Conservation (phyloP, 805 yeast species). For the Candida pseudoglaebosa region DNA sequence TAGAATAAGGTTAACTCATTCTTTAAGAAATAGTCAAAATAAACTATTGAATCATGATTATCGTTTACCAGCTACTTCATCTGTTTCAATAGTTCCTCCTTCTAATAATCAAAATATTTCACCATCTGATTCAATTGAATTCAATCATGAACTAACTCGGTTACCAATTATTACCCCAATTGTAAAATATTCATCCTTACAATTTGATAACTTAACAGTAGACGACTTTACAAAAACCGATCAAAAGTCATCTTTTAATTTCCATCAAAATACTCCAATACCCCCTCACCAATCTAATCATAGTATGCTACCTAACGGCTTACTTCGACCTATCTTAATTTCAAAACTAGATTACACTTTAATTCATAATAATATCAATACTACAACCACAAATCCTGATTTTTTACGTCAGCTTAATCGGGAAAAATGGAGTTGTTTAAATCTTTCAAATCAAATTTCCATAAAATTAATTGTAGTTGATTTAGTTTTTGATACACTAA, state of each 20-base stretch:
- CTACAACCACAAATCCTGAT: constrained; percentile 2
- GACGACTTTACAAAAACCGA: constrained; percentile 15
- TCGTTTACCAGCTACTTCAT: constrained; percentile 23
- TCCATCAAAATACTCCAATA: too few species aligned
- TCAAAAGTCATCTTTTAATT: too few species aligned
- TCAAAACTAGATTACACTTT: constrained; percentile 5
- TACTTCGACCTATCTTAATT: constrained; percentile 7
- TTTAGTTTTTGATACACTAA: constrained; percentile 1
- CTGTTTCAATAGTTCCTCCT: not conserved
- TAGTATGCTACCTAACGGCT: constrained; percentile 7
- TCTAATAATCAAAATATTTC: not conserved
- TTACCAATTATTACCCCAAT: constrained; percentile 19
- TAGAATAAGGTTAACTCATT: constrained; percentile 23
- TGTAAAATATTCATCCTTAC: constrained; percentile 18
- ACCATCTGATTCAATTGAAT: constrained; percentile 11
- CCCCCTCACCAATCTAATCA: too few species aligned
- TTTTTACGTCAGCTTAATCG: constrained; percentile 6
- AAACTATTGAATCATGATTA: constrained; percentile 21
- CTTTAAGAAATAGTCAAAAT: constrained; percentile 24
- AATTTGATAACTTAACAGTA: constrained; percentile 16
- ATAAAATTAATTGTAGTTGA: not conserved
- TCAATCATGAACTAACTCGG: constrained; percentile 20
- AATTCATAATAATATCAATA: not conserved
- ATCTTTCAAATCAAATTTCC: constrained; percentile 9
- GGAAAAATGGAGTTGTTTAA: constrained; percentile 9